These are phyloP conservation scores for Nicotiana tabacum DNA, from an alignment of 257 asterid genomes.

Conservation along the genomic window DNA sequence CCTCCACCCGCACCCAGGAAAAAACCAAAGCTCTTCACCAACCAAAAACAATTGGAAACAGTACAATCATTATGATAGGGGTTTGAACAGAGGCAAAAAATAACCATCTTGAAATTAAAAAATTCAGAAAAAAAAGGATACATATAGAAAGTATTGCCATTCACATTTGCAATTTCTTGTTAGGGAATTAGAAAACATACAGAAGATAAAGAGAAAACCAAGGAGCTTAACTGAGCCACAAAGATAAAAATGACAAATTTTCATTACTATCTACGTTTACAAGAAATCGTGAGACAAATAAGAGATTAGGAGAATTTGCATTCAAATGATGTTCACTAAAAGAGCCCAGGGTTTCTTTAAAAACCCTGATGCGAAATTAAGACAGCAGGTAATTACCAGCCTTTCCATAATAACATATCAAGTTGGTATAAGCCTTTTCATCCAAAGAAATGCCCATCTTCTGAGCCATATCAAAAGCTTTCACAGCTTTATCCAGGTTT, in stretches of 20 bases:
- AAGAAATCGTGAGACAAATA: neutral
- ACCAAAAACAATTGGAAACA: neutral
- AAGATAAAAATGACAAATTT: neutral
- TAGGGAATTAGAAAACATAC: neutral
- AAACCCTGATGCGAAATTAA: neutral
- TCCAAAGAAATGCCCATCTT: constrained; percentile 58
- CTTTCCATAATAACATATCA: constrained; percentile 83
- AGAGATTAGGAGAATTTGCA: neutral
- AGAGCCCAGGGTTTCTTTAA: neutral
- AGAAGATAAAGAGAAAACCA: neutral
- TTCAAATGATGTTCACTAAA: neutral
- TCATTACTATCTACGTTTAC: neutral
- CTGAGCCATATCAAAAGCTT: constrained; percentile 60
- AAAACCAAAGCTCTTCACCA: neutral
- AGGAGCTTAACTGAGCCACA: neutral
- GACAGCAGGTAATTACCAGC: constrained; percentile 45
- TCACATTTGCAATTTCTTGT: neutral
- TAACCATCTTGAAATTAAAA: neutral
- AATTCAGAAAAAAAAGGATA: neutral
- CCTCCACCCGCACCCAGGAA: neutral
- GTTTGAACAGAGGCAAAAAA: neutral
- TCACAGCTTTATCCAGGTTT: constrained; percentile 65
- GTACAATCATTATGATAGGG: neutral
- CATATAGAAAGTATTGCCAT: neutral
- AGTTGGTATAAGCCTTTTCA: constrained; percentile 81